A percentile compares a stretch with the other conserved stretches of the same genome.
These are phyloP conservation scores for Pisolithus sp. DNA, from an alignment of 768 basidiomycete genomes.

Conservation along the genomic window DNA sequence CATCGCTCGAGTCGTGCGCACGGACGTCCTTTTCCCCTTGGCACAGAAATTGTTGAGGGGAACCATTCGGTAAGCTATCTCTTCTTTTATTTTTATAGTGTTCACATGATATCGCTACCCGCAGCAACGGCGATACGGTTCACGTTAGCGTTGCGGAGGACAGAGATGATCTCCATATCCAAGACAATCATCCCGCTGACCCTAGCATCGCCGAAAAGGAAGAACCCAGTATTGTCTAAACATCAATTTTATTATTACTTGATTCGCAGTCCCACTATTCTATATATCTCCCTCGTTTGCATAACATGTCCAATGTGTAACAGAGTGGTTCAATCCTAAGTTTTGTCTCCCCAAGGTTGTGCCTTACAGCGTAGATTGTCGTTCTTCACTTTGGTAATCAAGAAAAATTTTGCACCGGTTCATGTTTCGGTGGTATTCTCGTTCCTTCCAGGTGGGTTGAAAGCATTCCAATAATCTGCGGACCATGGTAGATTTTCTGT, in stretches of 20 bases:
- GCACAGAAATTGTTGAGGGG: slow-evolving; percentile 77
- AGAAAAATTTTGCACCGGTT: too few species aligned
- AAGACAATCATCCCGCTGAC: slow-evolving; percentile 58
- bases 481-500: too few species aligned
- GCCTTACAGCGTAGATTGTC: too few species aligned
- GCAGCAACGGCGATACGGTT: slow-evolving; percentile 60
- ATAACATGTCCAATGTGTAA: too few species aligned
- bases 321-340: too few species aligned
- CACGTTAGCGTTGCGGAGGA: slow-evolving; percentile 43
- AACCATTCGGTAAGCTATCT: slow-evolving; percentile 53
- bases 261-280: background rate
- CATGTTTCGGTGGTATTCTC: too few species aligned
- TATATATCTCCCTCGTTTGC: too few species aligned
- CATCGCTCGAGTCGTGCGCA: slow-evolving; percentile 80
- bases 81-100: background rate
- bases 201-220: slow-evolving; percentile 6
- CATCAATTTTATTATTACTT: background rate
- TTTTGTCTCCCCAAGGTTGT: too few species aligned
- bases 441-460: too few species aligned
- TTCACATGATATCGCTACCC: background rate
- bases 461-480: too few species aligned
- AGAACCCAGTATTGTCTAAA: background rate
- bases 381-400: too few species aligned
- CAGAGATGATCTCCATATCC: slow-evolving; percentile 41
- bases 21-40: slow-evolving; percentile 75